These are phyloP conservation scores for sorghum (Sorghum bicolor) DNA, from an alignment of 176 grass and related monocot species.

Conservation along the genomic window Sorghum_bicolor_NCBIv3 NC_012871.2:65220001-65220500, in stretches of 20 bases:
- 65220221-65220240: constrained; percentile 63
- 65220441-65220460: constrained; percentile 67
- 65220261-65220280: constrained; percentile 85
- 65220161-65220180: background rate
- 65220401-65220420: background rate
- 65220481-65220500: constrained; percentile 99
- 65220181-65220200: background rate
- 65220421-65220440: constrained; percentile 57
- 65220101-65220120: constrained; percentile 95
- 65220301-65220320: constrained; percentile 79
- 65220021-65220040: constrained; percentile 76
- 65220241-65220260: constrained; percentile 74
- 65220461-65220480: constrained; percentile 76
- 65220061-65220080: constrained; percentile 75
- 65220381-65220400: background rate
- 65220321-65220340: constrained; percentile 94
- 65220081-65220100: constrained; percentile 86
- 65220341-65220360: constrained; percentile 57
- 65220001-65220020: constrained; percentile 90
- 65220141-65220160: background rate
- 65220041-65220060: constrained; percentile 47
- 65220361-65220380: background rate
- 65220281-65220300: constrained; percentile 60
- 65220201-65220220: constrained; percentile 83
- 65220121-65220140: background rate